These are phyloP conservation scores for Iris macrosiphon DNA, from an alignment of 106 monocot species.

Conservation along the genomic window DNA sequence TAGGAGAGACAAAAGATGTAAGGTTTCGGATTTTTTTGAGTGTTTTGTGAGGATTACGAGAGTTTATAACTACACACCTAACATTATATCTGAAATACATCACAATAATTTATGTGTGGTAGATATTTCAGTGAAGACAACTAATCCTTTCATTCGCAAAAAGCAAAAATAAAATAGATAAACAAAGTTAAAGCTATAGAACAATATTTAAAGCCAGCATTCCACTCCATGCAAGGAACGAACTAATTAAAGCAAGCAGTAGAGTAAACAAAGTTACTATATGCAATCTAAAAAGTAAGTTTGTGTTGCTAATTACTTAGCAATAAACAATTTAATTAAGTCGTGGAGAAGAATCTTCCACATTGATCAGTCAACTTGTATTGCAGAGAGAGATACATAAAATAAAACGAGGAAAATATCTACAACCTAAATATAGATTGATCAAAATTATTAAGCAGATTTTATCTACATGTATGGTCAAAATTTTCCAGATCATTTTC, in stretches of 20 bases:
- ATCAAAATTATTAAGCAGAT: not conserved
- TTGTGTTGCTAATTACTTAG: not conserved
- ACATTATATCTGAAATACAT: too few relatives aligned
- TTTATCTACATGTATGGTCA: not conserved
- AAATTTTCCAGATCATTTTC: not conserved
- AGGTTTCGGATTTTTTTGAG: too few relatives aligned
- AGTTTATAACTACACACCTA: too few relatives aligned
- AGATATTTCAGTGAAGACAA: too few relatives aligned
- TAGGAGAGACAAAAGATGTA: too few relatives aligned
- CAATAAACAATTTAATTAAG: not conserved
- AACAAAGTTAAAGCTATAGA: too few relatives aligned
- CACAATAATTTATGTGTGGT: too few relatives aligned
- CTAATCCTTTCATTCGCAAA: too few relatives aligned
- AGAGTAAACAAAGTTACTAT: not conserved
- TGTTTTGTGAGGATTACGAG: too few relatives aligned
- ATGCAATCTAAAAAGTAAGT: not conserved
- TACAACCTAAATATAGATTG: not conserved
- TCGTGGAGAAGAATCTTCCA: not conserved
- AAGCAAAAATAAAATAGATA: too few relatives aligned
- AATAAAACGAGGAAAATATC: not conserved
- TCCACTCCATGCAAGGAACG: too few relatives aligned
- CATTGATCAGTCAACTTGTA: not conserved
- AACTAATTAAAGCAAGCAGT: not conserved
- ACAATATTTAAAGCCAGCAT: too few relatives aligned
- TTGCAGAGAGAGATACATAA: not conserved